Conservation (phyloP, 169 alveolate genomes). For the Plasmodium gonderi region DNA sequence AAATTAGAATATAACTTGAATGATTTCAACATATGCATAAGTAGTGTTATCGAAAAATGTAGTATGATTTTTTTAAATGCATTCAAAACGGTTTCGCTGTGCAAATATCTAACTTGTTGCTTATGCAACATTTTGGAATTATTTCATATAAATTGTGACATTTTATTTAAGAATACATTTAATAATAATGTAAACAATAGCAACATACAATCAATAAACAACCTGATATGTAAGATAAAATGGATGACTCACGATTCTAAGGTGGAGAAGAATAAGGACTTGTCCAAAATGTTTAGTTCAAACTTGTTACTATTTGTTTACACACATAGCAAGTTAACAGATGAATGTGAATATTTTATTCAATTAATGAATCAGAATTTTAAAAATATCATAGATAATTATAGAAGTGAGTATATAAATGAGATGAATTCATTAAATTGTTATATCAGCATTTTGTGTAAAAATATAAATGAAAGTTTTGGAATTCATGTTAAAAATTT, state of each 20-base stretch:
- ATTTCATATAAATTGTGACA: slow-evolving; percentile 48
- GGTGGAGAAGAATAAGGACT: slow-evolving; percentile 40
- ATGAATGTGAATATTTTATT: slow-evolving; percentile 64
- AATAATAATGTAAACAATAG: slow-evolving; percentile 66
- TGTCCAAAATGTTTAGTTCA: slow-evolving; percentile 32
- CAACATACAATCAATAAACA: slow-evolving; percentile 50
- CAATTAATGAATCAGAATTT: slow-evolving; percentile 51
- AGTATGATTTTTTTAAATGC: slow-evolving; percentile 46
- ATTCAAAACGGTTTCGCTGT: slow-evolving; percentile 19
- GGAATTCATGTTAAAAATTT: slow-evolving; percentile 1
- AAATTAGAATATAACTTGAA: slow-evolving; percentile 47
- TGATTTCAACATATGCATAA: slow-evolving; percentile 19
- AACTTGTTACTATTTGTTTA: slow-evolving; percentile 39
- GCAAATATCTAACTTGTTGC: slow-evolving; percentile 67
- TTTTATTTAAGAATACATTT: slow-evolving; percentile 55
- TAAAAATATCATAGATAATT: slow-evolving; percentile 41
- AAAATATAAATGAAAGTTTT: slow-evolving; percentile 42
- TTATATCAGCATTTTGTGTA: slow-evolving; percentile 30
- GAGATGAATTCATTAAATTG: slow-evolving; percentile 12
- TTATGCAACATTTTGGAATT: slow-evolving; percentile 41
- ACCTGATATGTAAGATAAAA: slow-evolving; percentile 32
- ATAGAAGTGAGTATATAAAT: slow-evolving; percentile 9
- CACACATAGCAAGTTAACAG: slow-evolving; percentile 63
- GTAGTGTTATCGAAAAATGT: slow-evolving; percentile 36
- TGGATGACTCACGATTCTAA: slow-evolving; percentile 75